Evolutionary conservation across 2,329 filamentous ascomycete genomes (phyloP), one percentile per base, ranked within the genome.

Genomic region (Parastagonospora nodorum): DNA sequence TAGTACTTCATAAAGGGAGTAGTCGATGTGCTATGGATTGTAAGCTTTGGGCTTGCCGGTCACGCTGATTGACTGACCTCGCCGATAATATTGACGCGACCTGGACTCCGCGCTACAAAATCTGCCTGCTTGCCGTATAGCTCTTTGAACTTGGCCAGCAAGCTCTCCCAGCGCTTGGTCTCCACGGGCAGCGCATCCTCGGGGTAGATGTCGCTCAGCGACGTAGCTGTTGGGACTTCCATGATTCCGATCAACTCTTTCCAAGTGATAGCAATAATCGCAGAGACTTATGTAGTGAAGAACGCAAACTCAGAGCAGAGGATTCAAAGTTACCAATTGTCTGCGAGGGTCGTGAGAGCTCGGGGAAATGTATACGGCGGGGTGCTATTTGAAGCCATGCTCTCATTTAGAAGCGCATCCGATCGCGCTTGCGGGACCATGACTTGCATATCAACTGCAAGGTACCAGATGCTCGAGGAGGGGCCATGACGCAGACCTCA

Each of bases 31-130:
- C 82, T 80, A 50, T 33, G 35, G 8, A n/a, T 31, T 12, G 50
- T 72, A 27, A 71, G 61, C 33, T 41, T 32, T 9, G 15, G 24
- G 8, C n/a, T 31, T 27, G 9, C n/a, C 10, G 9, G 12, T 5
- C 15, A 2, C n/a, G 16, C 4, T 10, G 5, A 28, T 4, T 4
- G 2, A 8, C 19, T 36, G 67, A 79, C 77, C 67, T 99, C 94
- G 74, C 94, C 94, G 71, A 99, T 97, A 69, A 99, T 94, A 78
- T 97, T 97, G 61, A 99, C 94, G 61, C 94, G 85, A 53, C 94
- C 94, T 1, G 94, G 94, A 48, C 92, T 96, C 57, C 94, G 87
- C 8, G 93, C 85, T 15, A 97, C 85, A 67, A 96, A 97, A 51
- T 89, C 83, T 33, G 92, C 86, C 12, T 81, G 77, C 44, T 84